Conservation (phyloP, 805 yeast species). For the Wickerhamomyces sydowiorum region DNA sequence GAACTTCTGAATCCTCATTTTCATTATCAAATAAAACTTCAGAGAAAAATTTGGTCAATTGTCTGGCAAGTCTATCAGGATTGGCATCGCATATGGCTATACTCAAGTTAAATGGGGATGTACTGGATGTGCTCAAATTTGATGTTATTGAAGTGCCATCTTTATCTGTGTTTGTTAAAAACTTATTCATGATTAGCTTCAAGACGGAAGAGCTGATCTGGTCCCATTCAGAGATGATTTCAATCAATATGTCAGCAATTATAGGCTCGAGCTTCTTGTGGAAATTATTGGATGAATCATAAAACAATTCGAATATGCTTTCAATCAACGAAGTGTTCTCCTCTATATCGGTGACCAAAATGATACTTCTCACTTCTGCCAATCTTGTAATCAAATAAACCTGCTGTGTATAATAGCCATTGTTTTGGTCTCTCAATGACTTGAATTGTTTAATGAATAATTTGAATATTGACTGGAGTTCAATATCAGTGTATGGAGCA, state of each 20-base stretch:
- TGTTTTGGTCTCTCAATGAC: constrained; percentile 46
- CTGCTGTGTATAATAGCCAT: constrained; percentile 58
- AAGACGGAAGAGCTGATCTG: constrained; percentile 55
- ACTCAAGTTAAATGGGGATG: constrained; percentile 60
- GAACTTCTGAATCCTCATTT: constrained; percentile 16
- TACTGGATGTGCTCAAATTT: constrained; percentile 11
- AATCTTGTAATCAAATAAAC: constrained; percentile 60
- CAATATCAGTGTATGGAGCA: constrained; percentile 71
- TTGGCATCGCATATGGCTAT: constrained; percentile 63
- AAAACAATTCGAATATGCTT: constrained; percentile 55
- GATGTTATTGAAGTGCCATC: constrained; percentile 11
- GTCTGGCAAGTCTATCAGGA: constrained; percentile 68
- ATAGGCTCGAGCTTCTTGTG: constrained; percentile 52
- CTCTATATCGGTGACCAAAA: constrained; percentile 70
- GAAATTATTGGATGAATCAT: constrained; percentile 43
- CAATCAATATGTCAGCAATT: constrained; percentile 67
- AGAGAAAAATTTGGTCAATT: constrained; percentile 72
- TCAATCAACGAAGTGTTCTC: constrained; percentile 50
- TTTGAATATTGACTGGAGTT: constrained; percentile 60
- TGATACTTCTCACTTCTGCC: constrained; percentile 70
- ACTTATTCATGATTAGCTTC: constrained; percentile 59
- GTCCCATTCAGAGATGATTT: constrained; percentile 66
- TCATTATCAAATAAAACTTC: constrained; percentile 54
- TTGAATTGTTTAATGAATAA: constrained; percentile 60
- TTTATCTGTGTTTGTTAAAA: constrained; percentile 30